These are phyloP conservation scores for Salix suchowensis DNA, from an alignment of 345 rosid species.

Conservation along the genomic window DNA sequence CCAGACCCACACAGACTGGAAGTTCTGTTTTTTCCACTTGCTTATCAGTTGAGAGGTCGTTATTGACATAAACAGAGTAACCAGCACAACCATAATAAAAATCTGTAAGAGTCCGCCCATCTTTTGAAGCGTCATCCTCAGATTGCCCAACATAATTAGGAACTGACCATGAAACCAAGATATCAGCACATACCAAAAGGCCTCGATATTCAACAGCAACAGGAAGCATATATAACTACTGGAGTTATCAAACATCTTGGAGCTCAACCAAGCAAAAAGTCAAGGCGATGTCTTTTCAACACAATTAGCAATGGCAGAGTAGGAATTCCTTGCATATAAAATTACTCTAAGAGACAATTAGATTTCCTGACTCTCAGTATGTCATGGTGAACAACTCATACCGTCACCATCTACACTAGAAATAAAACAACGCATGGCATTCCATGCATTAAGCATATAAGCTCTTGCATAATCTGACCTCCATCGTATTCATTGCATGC, in stretches of 20 bases:
- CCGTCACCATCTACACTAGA: neutral
- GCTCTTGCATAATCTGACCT: neutral
- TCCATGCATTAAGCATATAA: neutral
- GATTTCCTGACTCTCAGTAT: neutral
- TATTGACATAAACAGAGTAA: constrained; percentile 43
- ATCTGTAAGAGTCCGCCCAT: constrained; percentile 32
- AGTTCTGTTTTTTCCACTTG: constrained; percentile 35
- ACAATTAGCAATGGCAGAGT: neutral
- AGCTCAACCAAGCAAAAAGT: neutral
- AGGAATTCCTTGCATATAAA: neutral
- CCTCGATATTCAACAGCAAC: neutral
- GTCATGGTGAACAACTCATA: neutral
- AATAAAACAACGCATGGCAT: neutral
- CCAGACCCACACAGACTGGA: constrained; percentile 59
- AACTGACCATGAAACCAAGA: constrained; percentile 25
- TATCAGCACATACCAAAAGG: neutral
- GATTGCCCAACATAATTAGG: constrained; percentile 42
- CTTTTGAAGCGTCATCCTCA: constrained; percentile 47
- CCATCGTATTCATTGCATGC: neutral
- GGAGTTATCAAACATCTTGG: neutral
- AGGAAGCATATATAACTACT: neutral
- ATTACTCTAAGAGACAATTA: neutral
- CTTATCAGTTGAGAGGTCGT: constrained; percentile 34
- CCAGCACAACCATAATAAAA: constrained; percentile 70
- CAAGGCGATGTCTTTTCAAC: neutral